A percentile compares a stretch with the other conserved stretches of the same genome.
Evolutionary conservation across 202 grass and related monocot species (phyloP).

Genomic region (Carex sylvatica): DNA sequence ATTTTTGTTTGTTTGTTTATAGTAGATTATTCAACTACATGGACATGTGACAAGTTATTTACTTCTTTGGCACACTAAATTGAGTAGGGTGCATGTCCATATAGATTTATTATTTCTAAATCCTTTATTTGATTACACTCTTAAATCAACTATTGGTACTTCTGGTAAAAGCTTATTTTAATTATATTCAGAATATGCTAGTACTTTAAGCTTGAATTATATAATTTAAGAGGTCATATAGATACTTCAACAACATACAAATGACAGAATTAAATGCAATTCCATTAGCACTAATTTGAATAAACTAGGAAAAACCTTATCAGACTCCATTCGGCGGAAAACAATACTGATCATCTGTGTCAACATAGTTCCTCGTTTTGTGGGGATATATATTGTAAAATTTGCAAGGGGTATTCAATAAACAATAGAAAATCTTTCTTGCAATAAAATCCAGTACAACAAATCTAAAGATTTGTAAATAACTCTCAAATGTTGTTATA

Average conservation of each 20-base stretch:
- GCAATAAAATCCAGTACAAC: neutral
- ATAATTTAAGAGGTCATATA: slow-evolving; percentile 1
- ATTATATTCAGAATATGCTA: neutral
- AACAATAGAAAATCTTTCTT: neutral
- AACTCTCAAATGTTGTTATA: neutral
- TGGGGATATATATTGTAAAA: neutral
- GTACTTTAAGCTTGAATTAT: neutral
- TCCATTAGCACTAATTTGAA: neutral
- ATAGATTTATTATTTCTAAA: neutral
- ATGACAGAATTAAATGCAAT: neutral
- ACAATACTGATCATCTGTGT: slow-evolving; percentile 99
- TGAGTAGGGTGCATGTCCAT: neutral
- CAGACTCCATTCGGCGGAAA: slow-evolving; percentile 90
- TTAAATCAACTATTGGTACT: neutral
- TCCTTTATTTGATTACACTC: neutral
- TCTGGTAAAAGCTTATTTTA: neutral
- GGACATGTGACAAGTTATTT: neutral
- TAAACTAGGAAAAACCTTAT: slow-evolving; percentile 49
- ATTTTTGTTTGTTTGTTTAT: neutral
- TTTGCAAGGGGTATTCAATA: neutral
- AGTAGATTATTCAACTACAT: neutral
- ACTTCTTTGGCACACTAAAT: neutral
- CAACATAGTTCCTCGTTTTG: slow-evolving; percentile 35
- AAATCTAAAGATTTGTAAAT: neutral
- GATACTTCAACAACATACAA: slow-evolving; percentile 7